These are phyloP conservation scores for Globisporangium alternatum DNA, from an alignment of 352 stramenopile species.

Conservation along the genomic window DNA sequence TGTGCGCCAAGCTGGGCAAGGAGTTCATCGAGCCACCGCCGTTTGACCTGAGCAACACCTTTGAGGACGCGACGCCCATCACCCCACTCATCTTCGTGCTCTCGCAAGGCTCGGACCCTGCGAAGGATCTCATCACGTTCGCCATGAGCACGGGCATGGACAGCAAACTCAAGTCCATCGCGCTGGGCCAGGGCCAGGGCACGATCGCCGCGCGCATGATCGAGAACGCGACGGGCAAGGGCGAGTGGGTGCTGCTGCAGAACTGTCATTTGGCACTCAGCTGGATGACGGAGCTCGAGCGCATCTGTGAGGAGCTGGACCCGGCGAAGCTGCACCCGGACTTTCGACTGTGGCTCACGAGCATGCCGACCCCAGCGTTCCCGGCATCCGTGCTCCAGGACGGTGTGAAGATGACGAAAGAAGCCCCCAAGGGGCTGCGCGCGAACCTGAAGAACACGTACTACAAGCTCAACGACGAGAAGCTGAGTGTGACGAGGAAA, in stretches of 20 bases:
- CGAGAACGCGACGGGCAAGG: constrained; percentile 78
- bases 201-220: constrained; percentile 90
- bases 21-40: constrained; percentile 91
- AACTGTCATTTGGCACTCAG: constrained; percentile 95
- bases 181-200: constrained; percentile 92
- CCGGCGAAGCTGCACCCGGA: constrained; percentile 84
- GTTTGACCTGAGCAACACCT: constrained; percentile 90
- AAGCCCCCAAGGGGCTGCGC: constrained; percentile 91
- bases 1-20: constrained; percentile 79
- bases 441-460: constrained; percentile 94
- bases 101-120: constrained; percentile 92
- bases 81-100: constrained; percentile 94
- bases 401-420: constrained; percentile 97
- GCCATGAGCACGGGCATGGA: constrained; percentile 83
- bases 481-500: constrained; percentile 82
- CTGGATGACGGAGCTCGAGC: constrained; percentile 95
- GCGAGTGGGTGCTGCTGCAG: constrained; percentile 94
- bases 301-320: constrained; percentile 91
- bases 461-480: constrained; percentile 91
- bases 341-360: constrained; percentile 95
- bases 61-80: constrained; percentile 83
- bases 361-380: constrained; percentile 76
- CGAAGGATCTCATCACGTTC: constrained; percentile 91
- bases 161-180: constrained; percentile 91
- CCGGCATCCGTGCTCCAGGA: constrained; percentile 94